Conservation (phyloP, 116 monocot genomes). For the Papilionanthe hybrid region DNA sequence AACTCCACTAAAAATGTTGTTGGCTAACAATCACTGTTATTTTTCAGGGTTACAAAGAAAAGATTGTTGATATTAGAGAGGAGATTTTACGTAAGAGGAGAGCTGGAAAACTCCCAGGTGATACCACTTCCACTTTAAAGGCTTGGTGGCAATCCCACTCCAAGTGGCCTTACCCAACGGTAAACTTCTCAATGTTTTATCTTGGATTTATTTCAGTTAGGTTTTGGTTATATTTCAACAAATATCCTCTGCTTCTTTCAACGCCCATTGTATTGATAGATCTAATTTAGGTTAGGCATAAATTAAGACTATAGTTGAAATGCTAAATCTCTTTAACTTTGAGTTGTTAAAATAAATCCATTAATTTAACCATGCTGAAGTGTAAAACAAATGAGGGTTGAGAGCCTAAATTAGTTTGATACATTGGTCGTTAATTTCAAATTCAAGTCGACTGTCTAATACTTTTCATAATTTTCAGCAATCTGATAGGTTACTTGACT, state of each 20-base stretch:
- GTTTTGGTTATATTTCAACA: neutral
- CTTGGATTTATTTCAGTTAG: neutral
- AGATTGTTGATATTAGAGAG: conserved; percentile 68
- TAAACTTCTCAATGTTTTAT: neutral
- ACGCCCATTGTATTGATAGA: too few species aligned
- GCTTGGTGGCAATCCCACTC: conserved; percentile 81
- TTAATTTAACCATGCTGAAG: too few species aligned
- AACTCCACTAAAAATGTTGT: neutral
- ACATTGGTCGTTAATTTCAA: too few species aligned
- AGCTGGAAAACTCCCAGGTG: conserved; percentile 73
- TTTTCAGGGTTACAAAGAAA: conserved; percentile 65
- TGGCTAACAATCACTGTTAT: neutral
- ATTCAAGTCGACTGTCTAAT: too few species aligned
- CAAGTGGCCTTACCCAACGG: conserved; percentile 67
- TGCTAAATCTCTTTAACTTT: too few species aligned
- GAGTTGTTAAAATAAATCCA: too few species aligned
- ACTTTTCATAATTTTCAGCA: too few species aligned
- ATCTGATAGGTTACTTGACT: too few species aligned
- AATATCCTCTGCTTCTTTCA: neutral
- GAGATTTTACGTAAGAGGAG: conserved; percentile 68
- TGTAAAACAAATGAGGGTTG: too few species aligned
- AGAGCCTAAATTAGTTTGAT: too few species aligned
- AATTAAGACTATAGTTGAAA: too few species aligned
- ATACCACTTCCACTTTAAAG: conserved; percentile 59
- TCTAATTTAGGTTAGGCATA: too few species aligned